phyloP scores from a whole-genome alignment of 495 filamentous ascomycete genomes.

The Penicillium pancosmium region DNA sequence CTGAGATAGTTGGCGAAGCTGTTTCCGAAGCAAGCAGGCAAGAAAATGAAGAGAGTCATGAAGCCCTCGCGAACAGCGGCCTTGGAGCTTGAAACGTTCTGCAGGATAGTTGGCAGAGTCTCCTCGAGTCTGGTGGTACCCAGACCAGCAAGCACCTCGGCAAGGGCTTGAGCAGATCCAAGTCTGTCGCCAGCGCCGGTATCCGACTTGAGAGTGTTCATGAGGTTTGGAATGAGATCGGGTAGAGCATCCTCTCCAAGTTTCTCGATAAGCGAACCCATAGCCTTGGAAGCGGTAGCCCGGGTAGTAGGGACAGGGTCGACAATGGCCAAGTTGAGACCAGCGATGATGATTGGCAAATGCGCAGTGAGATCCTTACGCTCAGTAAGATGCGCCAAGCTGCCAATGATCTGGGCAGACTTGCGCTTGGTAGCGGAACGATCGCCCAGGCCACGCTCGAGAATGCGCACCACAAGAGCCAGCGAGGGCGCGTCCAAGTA shows the following conservation, averaged over 20 bases:
- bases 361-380: slow-evolving; percentile 91
- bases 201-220: slow-evolving; percentile 96
- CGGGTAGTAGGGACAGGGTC: slow-evolving; percentile 97
- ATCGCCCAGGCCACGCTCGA: slow-evolving; percentile 89
- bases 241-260: slow-evolving; percentile 95
- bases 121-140: slow-evolving; percentile 92
- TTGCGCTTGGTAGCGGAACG: slow-evolving; percentile 94
- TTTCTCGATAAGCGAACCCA: slow-evolving; percentile 95
- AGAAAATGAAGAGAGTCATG: slow-evolving; percentile 99
- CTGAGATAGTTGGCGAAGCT: slow-evolving; percentile 95
- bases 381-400: slow-evolving; percentile 94
- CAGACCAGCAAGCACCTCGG: slow-evolving; percentile 92
- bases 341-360: slow-evolving; percentile 89
- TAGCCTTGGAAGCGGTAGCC: slow-evolving; percentile 92
- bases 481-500: slow-evolving; percentile 95
- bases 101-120: slow-evolving; percentile 92
- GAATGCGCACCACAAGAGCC: slow-evolving; percentile 89
- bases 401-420: slow-evolving; percentile 94
- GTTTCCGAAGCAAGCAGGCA: slow-evolving; percentile 98
- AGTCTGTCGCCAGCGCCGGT: slow-evolving; percentile 93
- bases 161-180: slow-evolving; percentile 94
- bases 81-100: slow-evolving; percentile 93
- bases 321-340: slow-evolving; percentile 83
- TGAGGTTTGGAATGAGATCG: slow-evolving; percentile 95
- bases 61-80: slow-evolving; percentile 92